phyloP scores from a whole-genome alignment of 768 basidiomycete genomes.

The Amanita inopinata region DNA sequence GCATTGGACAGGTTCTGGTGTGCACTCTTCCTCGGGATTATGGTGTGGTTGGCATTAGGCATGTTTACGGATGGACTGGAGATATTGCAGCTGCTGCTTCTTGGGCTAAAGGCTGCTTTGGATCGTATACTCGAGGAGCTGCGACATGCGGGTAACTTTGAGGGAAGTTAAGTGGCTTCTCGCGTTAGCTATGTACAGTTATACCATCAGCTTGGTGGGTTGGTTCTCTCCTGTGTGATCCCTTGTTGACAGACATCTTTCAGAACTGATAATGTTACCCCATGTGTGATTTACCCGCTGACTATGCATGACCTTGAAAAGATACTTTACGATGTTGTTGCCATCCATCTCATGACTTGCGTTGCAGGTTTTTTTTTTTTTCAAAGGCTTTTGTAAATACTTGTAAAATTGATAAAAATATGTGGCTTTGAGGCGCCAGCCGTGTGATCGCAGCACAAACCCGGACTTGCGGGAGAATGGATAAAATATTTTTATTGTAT shows the following conservation, averaged over 20 bases:
- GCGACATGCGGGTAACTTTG: not conserved
- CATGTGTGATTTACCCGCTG: too few relatives aligned
- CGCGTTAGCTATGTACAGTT: too few relatives aligned
- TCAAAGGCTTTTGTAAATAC: too few relatives aligned
- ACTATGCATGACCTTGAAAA: too few relatives aligned
- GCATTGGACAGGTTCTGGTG: not conserved
- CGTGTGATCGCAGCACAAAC: not conserved
- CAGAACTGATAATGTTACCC: too few relatives aligned
- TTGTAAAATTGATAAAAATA: too few relatives aligned
- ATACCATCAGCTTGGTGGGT: not conserved
- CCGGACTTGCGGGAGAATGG: not conserved
- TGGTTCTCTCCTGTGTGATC: not conserved
- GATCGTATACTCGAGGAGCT: constrained; percentile 1
- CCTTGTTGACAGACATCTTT: too few relatives aligned
- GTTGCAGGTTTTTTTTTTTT: too few relatives aligned
- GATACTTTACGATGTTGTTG: too few relatives aligned
- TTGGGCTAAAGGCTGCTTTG: constrained; percentile 2
- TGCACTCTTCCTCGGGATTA: constrained; percentile 1
- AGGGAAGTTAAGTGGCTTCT: too few relatives aligned
- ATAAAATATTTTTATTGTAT: not conserved
- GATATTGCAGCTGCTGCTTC: not conserved
- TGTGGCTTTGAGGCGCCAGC: not conserved
- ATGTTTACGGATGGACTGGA: constrained; percentile 5
- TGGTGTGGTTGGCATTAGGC: constrained; percentile 1
- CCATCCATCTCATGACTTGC: too few relatives aligned